Evolutionary conservation across 371 early-diverging fungal species (phyloP), one percentile per base, ranked within the genome.

Genomic region (Haplosporangium sp.): DNA sequence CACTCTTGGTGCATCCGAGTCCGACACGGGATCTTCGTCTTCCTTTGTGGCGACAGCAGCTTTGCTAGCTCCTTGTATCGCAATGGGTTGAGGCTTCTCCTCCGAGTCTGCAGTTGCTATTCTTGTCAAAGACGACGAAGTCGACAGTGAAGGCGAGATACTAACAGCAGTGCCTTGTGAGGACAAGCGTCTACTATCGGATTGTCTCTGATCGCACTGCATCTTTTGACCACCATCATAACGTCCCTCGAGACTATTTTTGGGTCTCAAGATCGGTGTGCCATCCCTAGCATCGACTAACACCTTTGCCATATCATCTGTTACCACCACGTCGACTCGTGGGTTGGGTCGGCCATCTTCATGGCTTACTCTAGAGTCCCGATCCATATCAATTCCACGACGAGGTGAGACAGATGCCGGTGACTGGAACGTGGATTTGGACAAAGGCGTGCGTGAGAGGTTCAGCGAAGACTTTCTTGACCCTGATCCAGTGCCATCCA

Each of bases 381-480:
- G 68, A 16, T 74, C 74, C 69, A 74, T 68, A 18, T 74, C 74
- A 6, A 29, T 63, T 14, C 69, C 75, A 0, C 75, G 69, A 12
- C 76, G 76, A 11, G 76, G 55, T 9, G 53, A 60, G 1, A 46
- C 70, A 13, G 76, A 70, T 3, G 70, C n/a, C 0, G 76, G 70
- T 9, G 76, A 75, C n/a, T 62, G 65, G 53, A 70, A 69, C 2
- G 70, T 66, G 3, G 67, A 53, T 54, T 70, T 75, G 53, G 57
- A 62, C 36, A 75, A 40, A 0, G 70, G 54, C 0, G 63, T 29
- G 8, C 76, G 42, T 5, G 65, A 65, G 14, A 70, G 59, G 18
- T 70, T 75, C 48, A 75, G 36, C 0, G 76, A 75, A 10, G 76
- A 75, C 46, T 65, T 75, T 46, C 66, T 61, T 16, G 76, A 75